These are phyloP conservation scores for Candida xiaguanensis DNA, from an alignment of 805 yeast genomes.

Conservation along the genomic window DNA sequence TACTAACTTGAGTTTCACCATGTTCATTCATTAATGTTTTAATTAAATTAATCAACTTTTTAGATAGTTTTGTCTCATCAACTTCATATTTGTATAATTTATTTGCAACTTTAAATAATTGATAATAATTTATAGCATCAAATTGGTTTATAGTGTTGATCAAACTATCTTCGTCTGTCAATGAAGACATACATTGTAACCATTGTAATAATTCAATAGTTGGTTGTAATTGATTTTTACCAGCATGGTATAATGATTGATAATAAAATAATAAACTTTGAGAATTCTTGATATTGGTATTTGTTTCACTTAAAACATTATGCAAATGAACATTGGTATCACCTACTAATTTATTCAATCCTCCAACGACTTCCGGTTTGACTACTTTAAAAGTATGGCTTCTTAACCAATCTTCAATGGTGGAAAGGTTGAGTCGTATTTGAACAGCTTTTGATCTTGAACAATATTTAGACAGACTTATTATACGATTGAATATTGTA, in stretches of 20 bases:
- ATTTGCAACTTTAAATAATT: constrained; percentile 58
- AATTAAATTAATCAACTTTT: constrained; percentile 23
- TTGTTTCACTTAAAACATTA: constrained; percentile 18
- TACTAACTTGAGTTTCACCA: constrained; percentile 33
- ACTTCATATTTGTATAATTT: constrained; percentile 83
- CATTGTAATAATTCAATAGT: constrained; percentile 80
- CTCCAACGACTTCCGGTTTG: constrained; percentile 30
- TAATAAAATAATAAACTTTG: constrained; percentile 57
- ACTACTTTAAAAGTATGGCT: constrained; percentile 51
- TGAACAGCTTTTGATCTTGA: constrained; percentile 87
- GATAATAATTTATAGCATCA: constrained; percentile 60
- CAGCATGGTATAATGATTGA: constrained; percentile 59
- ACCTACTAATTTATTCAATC: constrained; percentile 18
- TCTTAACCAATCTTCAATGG: constrained; percentile 91
- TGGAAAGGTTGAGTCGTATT: constrained; percentile 78
- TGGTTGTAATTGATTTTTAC: constrained; percentile 66
- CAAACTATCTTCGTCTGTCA: constrained; percentile 62
- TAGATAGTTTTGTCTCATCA: constrained; percentile 65
- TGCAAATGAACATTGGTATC: constrained; percentile 12
- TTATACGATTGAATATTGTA: constrained; percentile 66
- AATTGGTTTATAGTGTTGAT: constrained; percentile 51
- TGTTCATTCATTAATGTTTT: constrained; percentile 32
- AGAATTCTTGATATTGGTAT: constrained; percentile 31
- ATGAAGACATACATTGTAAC: constrained; percentile 79
- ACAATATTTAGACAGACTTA: constrained; percentile 64